Evolutionary conservation across 2,329 filamentous ascomycete species (phyloP).

Genomic region (Hymenoscyphus infarciens): DNA sequence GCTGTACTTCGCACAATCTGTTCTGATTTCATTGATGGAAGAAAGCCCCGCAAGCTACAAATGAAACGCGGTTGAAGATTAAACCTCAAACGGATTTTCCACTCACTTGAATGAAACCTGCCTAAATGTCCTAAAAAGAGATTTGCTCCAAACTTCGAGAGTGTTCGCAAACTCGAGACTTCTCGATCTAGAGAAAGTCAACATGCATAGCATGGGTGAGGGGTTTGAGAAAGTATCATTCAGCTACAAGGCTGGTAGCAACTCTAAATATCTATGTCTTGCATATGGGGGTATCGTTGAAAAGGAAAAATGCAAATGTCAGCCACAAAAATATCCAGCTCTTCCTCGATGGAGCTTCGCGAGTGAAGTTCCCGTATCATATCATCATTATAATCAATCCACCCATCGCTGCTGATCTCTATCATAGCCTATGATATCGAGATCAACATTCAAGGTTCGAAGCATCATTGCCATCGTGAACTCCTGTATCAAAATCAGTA

Average conservation of each 20-base stretch:
- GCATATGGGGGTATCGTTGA: not conserved
- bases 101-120: too few species aligned
- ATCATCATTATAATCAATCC: slow-evolving; percentile 37
- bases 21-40: too few species aligned
- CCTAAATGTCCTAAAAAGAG: too few species aligned
- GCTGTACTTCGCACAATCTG: too few species aligned
- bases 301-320: not conserved
- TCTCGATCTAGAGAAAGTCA: not conserved
- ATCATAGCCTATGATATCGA: slow-evolving; percentile 61
- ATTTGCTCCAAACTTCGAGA: not conserved
- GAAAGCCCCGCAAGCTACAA: too few species aligned
- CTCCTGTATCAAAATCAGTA: slow-evolving; percentile 39
- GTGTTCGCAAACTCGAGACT: not conserved
- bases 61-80: not conserved
- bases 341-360: not conserved
- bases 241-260: not conserved
- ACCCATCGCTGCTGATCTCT: slow-evolving; percentile 54
- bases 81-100: not conserved
- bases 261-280: not conserved
- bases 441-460: slow-evolving; percentile 59
- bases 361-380: not conserved
- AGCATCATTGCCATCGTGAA: slow-evolving; percentile 72
- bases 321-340: not conserved
- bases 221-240: not conserved
- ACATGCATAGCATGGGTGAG: not conserved